Conservation (phyloP, 2,329 filamentous ascomycete genomes). For the Scytalidium lignicola region DNA sequence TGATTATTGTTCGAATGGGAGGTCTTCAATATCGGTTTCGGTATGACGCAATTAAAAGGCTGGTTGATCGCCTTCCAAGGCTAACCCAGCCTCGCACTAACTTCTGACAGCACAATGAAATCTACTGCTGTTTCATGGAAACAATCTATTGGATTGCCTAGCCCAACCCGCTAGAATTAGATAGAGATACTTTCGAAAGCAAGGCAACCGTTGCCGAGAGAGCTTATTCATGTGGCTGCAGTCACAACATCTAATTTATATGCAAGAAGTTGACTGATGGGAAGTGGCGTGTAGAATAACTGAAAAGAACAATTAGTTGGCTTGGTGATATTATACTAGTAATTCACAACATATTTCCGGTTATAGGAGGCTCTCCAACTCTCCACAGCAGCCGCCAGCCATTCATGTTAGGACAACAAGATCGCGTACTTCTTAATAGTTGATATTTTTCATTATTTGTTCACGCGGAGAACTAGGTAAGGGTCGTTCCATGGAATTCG, state of each 20-base stretch:
- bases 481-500: neutral
- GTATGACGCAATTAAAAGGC: too few relatives aligned
- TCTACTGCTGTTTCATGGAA: neutral
- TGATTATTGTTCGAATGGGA: too few relatives aligned
- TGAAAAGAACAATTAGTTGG: neutral
- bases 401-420: neutral
- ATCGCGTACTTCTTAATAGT: neutral
- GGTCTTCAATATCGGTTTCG: too few relatives aligned
- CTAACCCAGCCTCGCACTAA: too few relatives aligned
- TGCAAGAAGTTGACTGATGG: neutral
- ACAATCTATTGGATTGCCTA: slow-evolving; percentile 5
- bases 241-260: neutral
- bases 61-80: too few relatives aligned
- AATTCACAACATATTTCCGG: neutral
- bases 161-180: too few relatives aligned
- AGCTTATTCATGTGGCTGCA: too few relatives aligned
- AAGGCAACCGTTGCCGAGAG: neutral
- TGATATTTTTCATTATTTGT: neutral
- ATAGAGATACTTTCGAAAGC: slow-evolving; percentile 9
- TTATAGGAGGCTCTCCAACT: neutral
- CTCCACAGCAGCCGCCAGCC: neutral
- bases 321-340: neutral
- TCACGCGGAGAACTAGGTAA: neutral
- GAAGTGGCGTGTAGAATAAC: neutral
- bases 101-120: too few relatives aligned